Percentiles rank a stretch among this genome's conserved stretches.
These are phyloP conservation scores for Phlegmacium glaucopus DNA, from an alignment of 768 basidiomycete genomes.

Conservation along the genomic window DNA sequence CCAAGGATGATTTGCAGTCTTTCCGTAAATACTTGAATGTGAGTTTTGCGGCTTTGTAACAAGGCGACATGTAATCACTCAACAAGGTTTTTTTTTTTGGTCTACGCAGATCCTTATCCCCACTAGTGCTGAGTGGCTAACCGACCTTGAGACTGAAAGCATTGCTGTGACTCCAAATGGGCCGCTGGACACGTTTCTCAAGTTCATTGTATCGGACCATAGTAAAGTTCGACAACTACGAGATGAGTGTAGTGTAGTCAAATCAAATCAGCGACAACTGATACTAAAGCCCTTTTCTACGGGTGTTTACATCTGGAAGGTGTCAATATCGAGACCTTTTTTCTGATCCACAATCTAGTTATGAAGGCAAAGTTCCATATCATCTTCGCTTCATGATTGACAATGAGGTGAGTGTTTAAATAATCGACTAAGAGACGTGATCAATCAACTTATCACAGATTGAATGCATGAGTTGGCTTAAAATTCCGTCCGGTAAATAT, in stretches of 20 bases:
- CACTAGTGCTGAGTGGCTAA: constrained; percentile 28
- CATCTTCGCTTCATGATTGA: constrained; percentile 94
- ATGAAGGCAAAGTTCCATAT: constrained; percentile 86
- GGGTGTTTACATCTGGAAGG: constrained; percentile 64
- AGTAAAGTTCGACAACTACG: constrained; percentile 71
- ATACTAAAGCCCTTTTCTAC: constrained; percentile 29
- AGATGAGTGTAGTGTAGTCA: constrained; percentile 66
- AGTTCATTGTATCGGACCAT: constrained; percentile 68
- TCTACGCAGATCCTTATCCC: not conserved
- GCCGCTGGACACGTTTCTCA: constrained; percentile 68
- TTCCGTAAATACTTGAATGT: constrained; percentile 75
- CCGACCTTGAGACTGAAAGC: constrained; percentile 50
- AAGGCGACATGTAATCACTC: not conserved
- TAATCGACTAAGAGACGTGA: not conserved
- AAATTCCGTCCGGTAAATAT: constrained; percentile 76
- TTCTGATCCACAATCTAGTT: constrained; percentile 54
- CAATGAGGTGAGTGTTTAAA: constrained; percentile 53
- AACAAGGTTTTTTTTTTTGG: not conserved
- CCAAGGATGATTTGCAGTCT: constrained; percentile 53
- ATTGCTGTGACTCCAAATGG: constrained; percentile 79
- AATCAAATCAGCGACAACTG: constrained; percentile 1
- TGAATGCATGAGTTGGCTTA: constrained; percentile 95
- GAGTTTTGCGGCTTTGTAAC: constrained; percentile 17
- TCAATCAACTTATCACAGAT: constrained; percentile 45
- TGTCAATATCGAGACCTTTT: constrained; percentile 59